These are phyloP conservation scores for Eimeria praecox DNA, from an alignment of 169 alveolate genomes.

Conservation along the genomic window DNA sequence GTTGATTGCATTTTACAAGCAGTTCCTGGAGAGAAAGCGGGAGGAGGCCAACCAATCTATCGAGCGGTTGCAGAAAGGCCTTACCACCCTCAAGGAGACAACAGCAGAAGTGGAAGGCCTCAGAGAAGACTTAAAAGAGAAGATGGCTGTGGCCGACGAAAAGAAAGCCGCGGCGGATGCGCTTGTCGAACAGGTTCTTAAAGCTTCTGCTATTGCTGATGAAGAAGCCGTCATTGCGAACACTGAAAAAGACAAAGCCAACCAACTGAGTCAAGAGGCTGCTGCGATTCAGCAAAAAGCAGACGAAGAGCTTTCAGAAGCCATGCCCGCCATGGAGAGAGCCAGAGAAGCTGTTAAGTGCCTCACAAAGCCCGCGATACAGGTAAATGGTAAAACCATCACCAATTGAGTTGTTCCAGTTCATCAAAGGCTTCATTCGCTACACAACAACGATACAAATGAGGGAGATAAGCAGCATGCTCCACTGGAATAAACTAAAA, in stretches of 20 bases:
- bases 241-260: slow-evolving; percentile 93
- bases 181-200: slow-evolving; percentile 95
- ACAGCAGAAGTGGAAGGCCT: slow-evolving; percentile 94
- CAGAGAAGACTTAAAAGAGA: slow-evolving; percentile 93
- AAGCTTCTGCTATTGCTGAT: slow-evolving; percentile 96
- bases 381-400: background rate
- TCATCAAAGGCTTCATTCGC: too few relatives aligned
- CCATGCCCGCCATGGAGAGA: slow-evolving; percentile 97
- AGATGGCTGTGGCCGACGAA: slow-evolving; percentile 95
- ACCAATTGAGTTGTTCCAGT: too few relatives aligned
- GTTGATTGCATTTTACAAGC: slow-evolving; percentile 95
- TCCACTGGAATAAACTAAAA: too few relatives aligned
- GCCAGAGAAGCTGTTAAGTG: slow-evolving; percentile 97
- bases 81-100: slow-evolving; percentile 93
- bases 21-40: slow-evolving; percentile 92
- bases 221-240: slow-evolving; percentile 95
- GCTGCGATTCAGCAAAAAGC: slow-evolving; percentile 93
- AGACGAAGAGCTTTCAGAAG: slow-evolving; percentile 95
- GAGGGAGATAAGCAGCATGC: too few relatives aligned
- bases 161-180: slow-evolving; percentile 93
- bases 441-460: too few relatives aligned
- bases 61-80: slow-evolving; percentile 94
- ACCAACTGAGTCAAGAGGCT: slow-evolving; percentile 93
- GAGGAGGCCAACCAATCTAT: slow-evolving; percentile 90
- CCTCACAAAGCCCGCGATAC: slow-evolving; percentile 94